These are phyloP conservation scores for Apiospora koreana DNA, from an alignment of 2,329 filamentous ascomycete species.

Conservation along the genomic window DNA sequence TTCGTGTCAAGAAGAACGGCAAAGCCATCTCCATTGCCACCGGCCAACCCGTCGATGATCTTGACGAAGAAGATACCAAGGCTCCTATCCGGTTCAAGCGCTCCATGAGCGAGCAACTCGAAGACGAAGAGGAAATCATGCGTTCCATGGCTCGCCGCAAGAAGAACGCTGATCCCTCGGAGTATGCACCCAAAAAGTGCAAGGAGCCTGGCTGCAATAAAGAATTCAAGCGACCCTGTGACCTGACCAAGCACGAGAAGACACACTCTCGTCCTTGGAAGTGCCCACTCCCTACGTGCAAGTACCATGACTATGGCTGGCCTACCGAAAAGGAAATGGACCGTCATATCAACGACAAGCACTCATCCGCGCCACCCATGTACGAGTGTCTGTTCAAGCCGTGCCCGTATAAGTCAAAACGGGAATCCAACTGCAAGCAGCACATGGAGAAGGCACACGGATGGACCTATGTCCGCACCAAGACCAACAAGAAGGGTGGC, in stretches of 20 bases:
- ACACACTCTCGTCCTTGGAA: constrained; percentile 97
- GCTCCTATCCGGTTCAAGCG: constrained; percentile 60
- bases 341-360: constrained; percentile 94
- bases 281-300: constrained; percentile 79
- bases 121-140: constrained; percentile 79
- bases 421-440: constrained; percentile 95
- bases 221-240: constrained; percentile 95
- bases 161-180: constrained; percentile 86
- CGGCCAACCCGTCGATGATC: constrained; percentile 60
- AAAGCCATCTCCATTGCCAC: constrained; percentile 78
- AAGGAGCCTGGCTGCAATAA: constrained; percentile 77
- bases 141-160: constrained; percentile 95
- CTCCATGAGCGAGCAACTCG: constrained; percentile 67
- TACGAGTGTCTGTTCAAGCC: constrained; percentile 81
- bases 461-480: constrained; percentile 88
- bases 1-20: constrained; percentile 78
- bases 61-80: constrained; percentile 49
- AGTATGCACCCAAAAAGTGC: constrained; percentile 79
- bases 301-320: constrained; percentile 88
- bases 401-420: constrained; percentile 93
- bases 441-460: constrained; percentile 98
- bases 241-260: constrained; percentile 97
- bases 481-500: constrained; percentile 73
- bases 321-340: constrained; percentile 98
- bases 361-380: constrained; percentile 76